Evolutionary conservation across 2,329 filamentous ascomycete genomes (phyloP), one percentile per base, ranked within the genome.

Genomic region (Fusarium paranaense): DNA sequence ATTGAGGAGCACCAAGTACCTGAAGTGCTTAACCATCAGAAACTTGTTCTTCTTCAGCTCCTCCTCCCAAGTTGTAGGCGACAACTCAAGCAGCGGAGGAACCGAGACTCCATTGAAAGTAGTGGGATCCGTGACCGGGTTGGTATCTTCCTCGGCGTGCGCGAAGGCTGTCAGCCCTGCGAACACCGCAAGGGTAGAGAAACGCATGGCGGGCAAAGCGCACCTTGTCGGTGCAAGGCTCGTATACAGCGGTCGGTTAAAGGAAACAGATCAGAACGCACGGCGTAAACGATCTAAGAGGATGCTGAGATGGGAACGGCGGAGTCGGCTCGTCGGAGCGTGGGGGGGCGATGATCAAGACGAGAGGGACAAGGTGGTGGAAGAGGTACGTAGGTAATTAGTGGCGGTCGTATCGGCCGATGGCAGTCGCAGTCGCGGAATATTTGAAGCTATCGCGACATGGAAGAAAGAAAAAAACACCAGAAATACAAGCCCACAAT

Each of bases 31-130:
- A 57, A 91, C 84, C 71, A 90, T 77, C 68, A 89, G 73, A 78
- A 86, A 90, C 79, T 88, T 88, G 35, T 85, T 83, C 64, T 84
- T 85, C 71, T 88, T 88, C 54, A 89, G 82, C 73, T 90, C 87
- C 38, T 87, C 84, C 6, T 90, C 87, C 74, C 91, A 88, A 74
- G 86, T 91, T 50, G 86, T 82, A 32, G 87, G 87, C 3, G 87
- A 89, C 70, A 95, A 80, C 78, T 92, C 89, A 50, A 88, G 82
- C 78, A 93, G 83, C 6, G 91, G 90, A 38, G 93, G 92, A 40
- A 95, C 92, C 42, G 85, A 86, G 77, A 92, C 86, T 71, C 86
- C 89, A 79, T 94, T 92, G 85, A 94, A 94, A 45, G 85, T 85
- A 33, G 91, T 93, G 70, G 81, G 77, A 76, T 79, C 62, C 79